These are phyloP conservation scores for Cystofilobasidium ferigula DNA, from an alignment of 768 basidiomycete genomes.

Conservation along the genomic window DNA sequence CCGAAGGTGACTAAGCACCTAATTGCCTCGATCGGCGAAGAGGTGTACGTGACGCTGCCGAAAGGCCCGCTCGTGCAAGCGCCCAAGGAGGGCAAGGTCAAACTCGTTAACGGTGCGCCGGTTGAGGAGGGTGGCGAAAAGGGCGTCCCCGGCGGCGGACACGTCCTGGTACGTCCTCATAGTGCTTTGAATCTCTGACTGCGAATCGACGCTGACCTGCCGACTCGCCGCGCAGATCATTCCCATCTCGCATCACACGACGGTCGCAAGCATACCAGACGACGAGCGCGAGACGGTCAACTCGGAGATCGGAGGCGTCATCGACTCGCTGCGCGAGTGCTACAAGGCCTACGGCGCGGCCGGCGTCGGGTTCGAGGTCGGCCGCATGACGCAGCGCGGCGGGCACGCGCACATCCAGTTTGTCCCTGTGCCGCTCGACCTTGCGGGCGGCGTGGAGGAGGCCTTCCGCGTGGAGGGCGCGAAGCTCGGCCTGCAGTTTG, in stretches of 20 bases:
- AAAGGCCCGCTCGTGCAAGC: constrained; percentile 65
- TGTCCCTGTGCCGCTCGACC: constrained; percentile 52
- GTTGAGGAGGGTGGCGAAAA: not conserved
- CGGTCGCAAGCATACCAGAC: constrained; percentile 65
- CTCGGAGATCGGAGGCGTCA: constrained; percentile 72
- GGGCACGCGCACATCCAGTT: constrained; percentile 91
- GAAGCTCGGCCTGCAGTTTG: constrained; percentile 59
- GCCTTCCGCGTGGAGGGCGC: constrained; percentile 64
- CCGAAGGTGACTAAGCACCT: constrained; percentile 88
- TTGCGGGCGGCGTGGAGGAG: constrained; percentile 55
- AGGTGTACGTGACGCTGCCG: constrained; percentile 90
- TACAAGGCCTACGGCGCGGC: constrained; percentile 59
- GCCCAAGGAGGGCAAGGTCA: constrained; percentile 13
- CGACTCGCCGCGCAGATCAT: constrained; percentile 41
- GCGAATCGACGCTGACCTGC: not conserved
- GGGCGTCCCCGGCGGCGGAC: constrained; percentile 82
- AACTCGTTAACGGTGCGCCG: not conserved
- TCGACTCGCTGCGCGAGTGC: constrained; percentile 57
- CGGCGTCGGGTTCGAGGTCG: constrained; percentile 77
- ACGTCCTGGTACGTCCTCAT: constrained; percentile 69
- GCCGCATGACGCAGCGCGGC: constrained; percentile 61
- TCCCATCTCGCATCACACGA: constrained; percentile 68
- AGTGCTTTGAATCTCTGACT: not conserved
- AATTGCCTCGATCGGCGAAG: constrained; percentile 82
- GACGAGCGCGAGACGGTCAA: constrained; percentile 65